Percentiles rank a stretch among this genome's conserved stretches.
Conservation (phyloP, 2,329 filamentous ascomycete species). For the Microthyrium microscopicum region DNA sequence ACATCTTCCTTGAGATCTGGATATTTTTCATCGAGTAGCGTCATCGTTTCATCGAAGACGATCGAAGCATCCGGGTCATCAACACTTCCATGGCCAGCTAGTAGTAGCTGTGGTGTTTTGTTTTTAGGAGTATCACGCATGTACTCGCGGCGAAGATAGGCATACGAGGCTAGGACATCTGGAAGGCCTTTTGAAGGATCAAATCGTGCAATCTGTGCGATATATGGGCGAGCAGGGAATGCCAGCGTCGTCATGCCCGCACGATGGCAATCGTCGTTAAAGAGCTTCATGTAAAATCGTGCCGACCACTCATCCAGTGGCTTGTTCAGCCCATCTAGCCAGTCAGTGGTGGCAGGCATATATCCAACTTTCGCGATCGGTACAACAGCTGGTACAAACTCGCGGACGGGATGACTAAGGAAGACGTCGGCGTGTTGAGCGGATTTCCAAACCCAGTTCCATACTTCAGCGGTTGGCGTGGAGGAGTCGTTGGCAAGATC, state of each 20-base stretch:
- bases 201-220: constrained; percentile 67
- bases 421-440: constrained; percentile 60
- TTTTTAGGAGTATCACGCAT: constrained; percentile 33
- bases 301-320: constrained; percentile 51
- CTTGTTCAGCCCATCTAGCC: constrained; percentile 73
- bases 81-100: constrained; percentile 64
- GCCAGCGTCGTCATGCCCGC: constrained; percentile 42
- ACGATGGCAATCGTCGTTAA: constrained; percentile 44
- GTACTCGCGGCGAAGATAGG: constrained; percentile 48
- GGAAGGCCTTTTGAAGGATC: constrained; percentile 72
- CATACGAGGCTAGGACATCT: constrained; percentile 60
- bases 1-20: constrained; percentile 35
- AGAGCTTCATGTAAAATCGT: constrained; percentile 58
- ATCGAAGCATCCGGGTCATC: constrained; percentile 62
- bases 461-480: constrained; percentile 55
- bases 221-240: constrained; percentile 50
- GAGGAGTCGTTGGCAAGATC: constrained; percentile 49
- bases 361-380: constrained; percentile 52
- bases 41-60: constrained; percentile 57
- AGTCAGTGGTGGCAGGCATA: constrained; percentile 68
- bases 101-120: constrained; percentile 52
- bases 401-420: constrained; percentile 63
- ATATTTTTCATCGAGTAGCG: constrained; percentile 47
- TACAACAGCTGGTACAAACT: constrained; percentile 57
- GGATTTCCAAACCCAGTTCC: constrained; percentile 58